A percentile compares a stretch with the other conserved stretches of the same genome.
phyloP scores from a whole-genome alignment of 306 rosid species.

The Psophocarpus tetragonolobus region DNA sequence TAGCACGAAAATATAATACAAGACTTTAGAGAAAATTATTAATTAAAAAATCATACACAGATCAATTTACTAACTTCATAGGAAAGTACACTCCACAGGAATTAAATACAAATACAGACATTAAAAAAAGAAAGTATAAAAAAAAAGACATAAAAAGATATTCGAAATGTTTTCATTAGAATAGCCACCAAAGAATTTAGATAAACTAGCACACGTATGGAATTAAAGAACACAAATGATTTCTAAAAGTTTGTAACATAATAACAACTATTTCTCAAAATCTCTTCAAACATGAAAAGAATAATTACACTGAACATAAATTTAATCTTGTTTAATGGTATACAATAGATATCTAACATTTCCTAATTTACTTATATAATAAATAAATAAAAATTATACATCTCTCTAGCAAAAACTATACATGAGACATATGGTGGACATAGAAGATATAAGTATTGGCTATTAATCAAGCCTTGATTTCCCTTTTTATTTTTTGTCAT shows the following conservation, averaged over 20 bases:
- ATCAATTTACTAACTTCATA: not conserved
- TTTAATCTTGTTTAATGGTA: not conserved
- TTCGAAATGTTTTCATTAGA: not conserved
- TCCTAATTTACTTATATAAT: too few species aligned
- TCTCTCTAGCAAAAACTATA: too few species aligned
- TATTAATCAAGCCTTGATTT: too few species aligned
- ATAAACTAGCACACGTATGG: not conserved
- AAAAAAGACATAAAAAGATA: not conserved
- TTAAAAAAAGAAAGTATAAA: not conserved
- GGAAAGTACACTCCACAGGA: not conserved
- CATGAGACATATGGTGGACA: too few species aligned
- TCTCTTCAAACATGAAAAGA: not conserved
- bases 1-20: not conserved
- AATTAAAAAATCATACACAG: not conserved
- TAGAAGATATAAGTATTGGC: too few species aligned
- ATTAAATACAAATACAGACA: not conserved
- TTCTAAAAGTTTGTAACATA: not conserved
- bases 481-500: too few species aligned
- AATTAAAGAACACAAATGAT: not conserved
- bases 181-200: not conserved
- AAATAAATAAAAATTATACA: too few species aligned
- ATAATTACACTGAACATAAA: not conserved
- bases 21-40: not conserved
- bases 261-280: not conserved
- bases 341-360: not conserved